Conservation (phyloP, 352 stramenopile species). For the Globisporangium radiosum region DNA sequence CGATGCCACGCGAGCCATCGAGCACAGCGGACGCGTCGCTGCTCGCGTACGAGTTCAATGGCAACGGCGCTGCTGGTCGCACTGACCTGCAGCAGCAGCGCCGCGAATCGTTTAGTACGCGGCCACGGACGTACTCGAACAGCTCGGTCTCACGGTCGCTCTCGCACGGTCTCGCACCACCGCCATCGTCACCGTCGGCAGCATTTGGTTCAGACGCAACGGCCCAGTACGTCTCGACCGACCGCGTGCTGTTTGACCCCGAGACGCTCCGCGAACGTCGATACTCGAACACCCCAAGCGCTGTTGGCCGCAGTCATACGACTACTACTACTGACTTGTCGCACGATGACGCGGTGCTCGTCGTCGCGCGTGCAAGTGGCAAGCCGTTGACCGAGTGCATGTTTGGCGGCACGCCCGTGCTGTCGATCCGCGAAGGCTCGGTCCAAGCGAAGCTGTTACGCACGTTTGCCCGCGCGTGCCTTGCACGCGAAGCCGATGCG, state of each 20-base stretch:
- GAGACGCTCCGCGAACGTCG: slow-evolving; percentile 8
- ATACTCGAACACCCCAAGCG: slow-evolving; percentile 8
- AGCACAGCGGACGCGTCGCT: background rate
- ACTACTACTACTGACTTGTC: slow-evolving; percentile 19
- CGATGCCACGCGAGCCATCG: background rate
- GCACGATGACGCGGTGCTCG: slow-evolving; percentile 33
- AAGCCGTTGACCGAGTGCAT: slow-evolving; percentile 52
- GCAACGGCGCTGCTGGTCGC: background rate
- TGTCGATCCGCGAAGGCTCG: slow-evolving; percentile 56
- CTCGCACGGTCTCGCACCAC: slow-evolving; percentile 8
- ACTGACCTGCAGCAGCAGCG: background rate
- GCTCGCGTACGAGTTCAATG: slow-evolving; percentile 4
- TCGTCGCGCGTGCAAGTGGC: slow-evolving; percentile 53
- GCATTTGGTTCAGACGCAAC: background rate
- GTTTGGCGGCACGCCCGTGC: slow-evolving; percentile 53
- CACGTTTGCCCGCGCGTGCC: slow-evolving; percentile 69
- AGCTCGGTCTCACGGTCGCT: background rate
- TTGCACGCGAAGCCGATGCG: slow-evolving; percentile 41
- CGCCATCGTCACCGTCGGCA: background rate
- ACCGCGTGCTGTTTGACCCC: slow-evolving; percentile 9
- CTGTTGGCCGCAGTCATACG: background rate
- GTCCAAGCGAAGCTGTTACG: slow-evolving; percentile 61
- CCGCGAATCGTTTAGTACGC: no score
- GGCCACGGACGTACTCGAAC: no score
- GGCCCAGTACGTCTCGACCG: slow-evolving; percentile 6